A percentile compares a stretch with the other conserved stretches of the same genome.
Conservation (phyloP, 495 filamentous ascomycete species). For the Penicillium verhagenii region DNA sequence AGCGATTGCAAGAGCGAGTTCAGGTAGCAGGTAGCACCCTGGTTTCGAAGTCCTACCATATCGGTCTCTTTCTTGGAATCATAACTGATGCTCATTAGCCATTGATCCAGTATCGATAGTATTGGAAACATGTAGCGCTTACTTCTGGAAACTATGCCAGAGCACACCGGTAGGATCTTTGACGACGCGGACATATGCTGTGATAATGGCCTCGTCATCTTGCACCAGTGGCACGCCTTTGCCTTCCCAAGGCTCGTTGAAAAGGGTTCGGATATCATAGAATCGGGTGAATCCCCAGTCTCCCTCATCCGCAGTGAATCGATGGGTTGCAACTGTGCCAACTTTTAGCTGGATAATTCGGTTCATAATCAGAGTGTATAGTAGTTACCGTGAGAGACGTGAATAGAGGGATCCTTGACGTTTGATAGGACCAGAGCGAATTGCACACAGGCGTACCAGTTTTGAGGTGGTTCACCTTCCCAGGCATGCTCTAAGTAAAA, state of each 20-base stretch:
- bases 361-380: background rate
- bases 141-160: conserved; percentile 98
- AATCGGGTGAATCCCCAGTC: conserved; percentile 99
- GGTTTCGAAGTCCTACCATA: conserved; percentile 94
- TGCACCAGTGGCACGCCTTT: conserved; percentile 77
- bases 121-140: conserved; percentile 18
- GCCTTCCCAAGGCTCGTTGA: conserved; percentile 67
- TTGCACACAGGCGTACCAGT: conserved; percentile 95
- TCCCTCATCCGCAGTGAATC: conserved; percentile 93
- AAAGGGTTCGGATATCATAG: conserved; percentile 78
- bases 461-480: conserved; percentile 68
- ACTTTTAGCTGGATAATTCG: conserved; percentile 17
- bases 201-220: conserved; percentile 80
- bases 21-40: conserved; percentile 96
- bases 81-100: conserved; percentile 54
- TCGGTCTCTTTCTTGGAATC: conserved; percentile 99
- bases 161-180: conserved; percentile 98
- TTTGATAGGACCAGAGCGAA: conserved; percentile 95
- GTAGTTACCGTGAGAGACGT: conserved; percentile 64
- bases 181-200: conserved; percentile 88
- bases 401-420: conserved; percentile 79
- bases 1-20: conserved; percentile 96
- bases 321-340: conserved; percentile 66
- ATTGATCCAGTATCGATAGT: background rate
- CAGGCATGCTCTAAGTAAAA: conserved; percentile 97